Percentiles rank a stretch among this genome's conserved stretches.
Conservation (phyloP, 768 basidiomycete genomes). For the Calocera viscosa region DNA sequence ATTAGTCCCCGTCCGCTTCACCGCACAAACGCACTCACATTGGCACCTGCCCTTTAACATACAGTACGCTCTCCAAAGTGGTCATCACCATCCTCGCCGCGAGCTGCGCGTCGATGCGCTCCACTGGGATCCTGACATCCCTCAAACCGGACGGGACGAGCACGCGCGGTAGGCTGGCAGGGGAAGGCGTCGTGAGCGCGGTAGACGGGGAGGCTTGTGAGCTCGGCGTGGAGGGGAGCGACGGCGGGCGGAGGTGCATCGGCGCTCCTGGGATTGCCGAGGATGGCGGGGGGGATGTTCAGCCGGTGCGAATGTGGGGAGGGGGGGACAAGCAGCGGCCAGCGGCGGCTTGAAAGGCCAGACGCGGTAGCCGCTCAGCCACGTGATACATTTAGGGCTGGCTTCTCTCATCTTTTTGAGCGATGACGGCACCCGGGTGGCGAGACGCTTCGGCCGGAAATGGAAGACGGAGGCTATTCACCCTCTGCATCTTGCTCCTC, state of each 20-base stretch:
- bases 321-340: not conserved
- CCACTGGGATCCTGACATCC: not conserved
- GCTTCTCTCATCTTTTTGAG: not conserved
- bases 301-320: no score
- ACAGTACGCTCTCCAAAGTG: not conserved
- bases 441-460: not conserved
- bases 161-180: not conserved
- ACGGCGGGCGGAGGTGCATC: not conserved
- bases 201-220: not conserved
- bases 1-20: not conserved
- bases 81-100: not conserved
- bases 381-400: not conserved
- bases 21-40: not conserved
- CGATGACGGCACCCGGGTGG: not conserved
- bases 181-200: conserved; percentile 3
- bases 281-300: not conserved
- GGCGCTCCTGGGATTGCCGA: not conserved
- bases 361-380: not conserved
- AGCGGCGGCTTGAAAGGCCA: not conserved
- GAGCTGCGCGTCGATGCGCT: not conserved
- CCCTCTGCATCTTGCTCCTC: not conserved
- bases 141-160: not conserved
- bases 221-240: not conserved
- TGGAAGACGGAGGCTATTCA: not conserved
- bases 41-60: not conserved